Percentiles rank a stretch among this genome's conserved stretches.
phyloP scores from a whole-genome alignment of 2,329 filamentous ascomycete genomes.

The Hyphodiscus sp. region DNA sequence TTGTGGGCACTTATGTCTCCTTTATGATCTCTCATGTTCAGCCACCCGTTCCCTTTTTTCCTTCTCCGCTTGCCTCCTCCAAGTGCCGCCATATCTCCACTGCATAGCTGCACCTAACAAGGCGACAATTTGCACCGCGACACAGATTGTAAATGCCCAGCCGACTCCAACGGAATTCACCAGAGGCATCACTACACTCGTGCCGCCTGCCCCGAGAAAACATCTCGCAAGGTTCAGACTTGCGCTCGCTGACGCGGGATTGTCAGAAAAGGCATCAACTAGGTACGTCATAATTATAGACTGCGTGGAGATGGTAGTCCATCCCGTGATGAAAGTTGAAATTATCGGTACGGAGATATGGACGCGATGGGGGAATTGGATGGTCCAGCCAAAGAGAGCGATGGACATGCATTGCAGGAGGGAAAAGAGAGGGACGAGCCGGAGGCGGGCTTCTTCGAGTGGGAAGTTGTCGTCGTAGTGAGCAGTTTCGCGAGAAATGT shows the following conservation, averaged over 20 bases:
- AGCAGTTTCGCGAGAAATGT: slow-evolving; percentile 18
- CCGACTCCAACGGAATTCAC: slow-evolving; percentile 3
- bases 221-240: slow-evolving; percentile 12
- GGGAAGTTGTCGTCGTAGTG: slow-evolving; percentile 35
- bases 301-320: slow-evolving; percentile 25
- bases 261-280: slow-evolving; percentile 11
- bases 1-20: no score
- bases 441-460: slow-evolving; percentile 33
- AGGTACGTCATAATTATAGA: slow-evolving; percentile 11
- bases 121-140: background rate
- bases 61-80: no score
- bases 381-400: slow-evolving; percentile 31
- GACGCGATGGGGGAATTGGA: slow-evolving; percentile 4
- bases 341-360: slow-evolving; percentile 10
- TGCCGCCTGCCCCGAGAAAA: slow-evolving; percentile 5
- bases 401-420: slow-evolving; percentile 32
- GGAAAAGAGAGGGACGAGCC: slow-evolving; percentile 32
- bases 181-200: slow-evolving; percentile 1
- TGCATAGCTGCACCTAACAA: background rate
- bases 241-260: slow-evolving; percentile 3
- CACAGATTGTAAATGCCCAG: background rate
- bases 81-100: slow-evolving; percentile 1
- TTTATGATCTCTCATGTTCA: background rate
- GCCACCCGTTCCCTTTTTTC: no score
- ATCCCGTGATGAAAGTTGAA: slow-evolving; percentile 17